Evolutionary conservation across 2,329 filamentous ascomycete species (phyloP), one percentile per base, ranked within the genome.

Genomic region (Colletotrichum karsti): DNA sequence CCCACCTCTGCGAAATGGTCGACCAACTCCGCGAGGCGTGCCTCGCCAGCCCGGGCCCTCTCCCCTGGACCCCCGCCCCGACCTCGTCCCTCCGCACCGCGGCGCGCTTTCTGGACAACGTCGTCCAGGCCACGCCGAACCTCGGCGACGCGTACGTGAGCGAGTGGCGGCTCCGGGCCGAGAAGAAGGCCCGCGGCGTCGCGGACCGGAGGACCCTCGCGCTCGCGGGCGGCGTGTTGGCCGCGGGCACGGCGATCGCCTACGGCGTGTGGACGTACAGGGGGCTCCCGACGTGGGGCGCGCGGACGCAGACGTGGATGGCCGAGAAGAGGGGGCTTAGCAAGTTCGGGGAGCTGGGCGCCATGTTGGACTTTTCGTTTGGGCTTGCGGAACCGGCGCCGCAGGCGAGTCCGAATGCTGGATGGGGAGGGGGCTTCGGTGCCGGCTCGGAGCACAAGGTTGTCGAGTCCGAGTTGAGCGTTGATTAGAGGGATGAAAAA

Each of bases 291-390:
- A 81, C 83, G 1, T 84, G 85, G 69, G 85, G 85, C 1, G 75
- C 79, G n/a, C 74, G 77, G 20, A 77, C 77, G 12, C 82, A 87
- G 56, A 72, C 79, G 2, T 88, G 85, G 79, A 75, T 75, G 63
- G 73, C 78, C 1, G 63, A 73, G n/a, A 74, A 69, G 41, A 72
- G 71, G 12, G 72, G 76, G 1, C 69, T 87, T 35, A 77, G 79
- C 54, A 78, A 79, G 63, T 84, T 85, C 70, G 85, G 85, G 4
- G 82, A 84, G 22, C 75, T 85, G 15, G 84, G 85, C 1, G 78
- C 80, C 1, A 82, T 87, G 75, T 71, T 87, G 30, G 72, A 77
- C 26, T 64, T 73, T 24, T 72, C 69, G 42, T 57, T 70, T 24
- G 69, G 69, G 8, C 35, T 68, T 9, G 50, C 56, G 37, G 67